Evolutionary conservation across 805 yeast species (phyloP).

Genomic region (Pichia nakasei): DNA sequence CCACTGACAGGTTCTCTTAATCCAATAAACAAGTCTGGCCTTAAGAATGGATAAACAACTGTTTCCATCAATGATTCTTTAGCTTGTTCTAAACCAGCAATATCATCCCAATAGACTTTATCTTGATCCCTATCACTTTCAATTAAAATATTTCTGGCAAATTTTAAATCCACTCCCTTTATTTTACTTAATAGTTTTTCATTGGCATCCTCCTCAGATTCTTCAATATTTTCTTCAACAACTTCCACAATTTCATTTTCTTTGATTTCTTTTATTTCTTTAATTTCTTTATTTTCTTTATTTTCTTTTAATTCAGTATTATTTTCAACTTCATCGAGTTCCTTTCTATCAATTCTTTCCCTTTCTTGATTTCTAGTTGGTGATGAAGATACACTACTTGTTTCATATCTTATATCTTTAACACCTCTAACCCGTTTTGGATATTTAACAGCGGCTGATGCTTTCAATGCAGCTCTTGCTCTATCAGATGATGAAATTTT

Average conservation of each 20-base stretch:
- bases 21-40: conserved; percentile 90
- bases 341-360: background rate
- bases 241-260: background rate
- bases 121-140: conserved; percentile 88
- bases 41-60: conserved; percentile 87
- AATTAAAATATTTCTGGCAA: conserved; percentile 77
- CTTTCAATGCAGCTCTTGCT: conserved; percentile 25
- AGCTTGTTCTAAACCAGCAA: conserved; percentile 87
- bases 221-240: conserved; percentile 1
- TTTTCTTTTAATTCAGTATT: no score
- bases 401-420: background rate
- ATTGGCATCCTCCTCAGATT: conserved; percentile 17
- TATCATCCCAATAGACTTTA: conserved; percentile 89
- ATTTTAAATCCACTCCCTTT: conserved; percentile 65
- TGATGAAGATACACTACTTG: background rate
- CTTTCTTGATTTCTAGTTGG: background rate
- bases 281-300: background rate
- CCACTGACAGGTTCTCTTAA: conserved; percentile 92
- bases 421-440: conserved; percentile 12
- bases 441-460: conserved; percentile 25
- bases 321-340: no score
- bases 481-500: conserved; percentile 22
- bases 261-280: background rate
- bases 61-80: conserved; percentile 86
- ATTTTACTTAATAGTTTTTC: conserved; percentile 35